A percentile compares a stretch with the other conserved stretches of the same genome.
These are phyloP conservation scores for Carnegiea gigantea DNA, from an alignment of 179 eudicot species.

Conservation along the genomic window DNA sequence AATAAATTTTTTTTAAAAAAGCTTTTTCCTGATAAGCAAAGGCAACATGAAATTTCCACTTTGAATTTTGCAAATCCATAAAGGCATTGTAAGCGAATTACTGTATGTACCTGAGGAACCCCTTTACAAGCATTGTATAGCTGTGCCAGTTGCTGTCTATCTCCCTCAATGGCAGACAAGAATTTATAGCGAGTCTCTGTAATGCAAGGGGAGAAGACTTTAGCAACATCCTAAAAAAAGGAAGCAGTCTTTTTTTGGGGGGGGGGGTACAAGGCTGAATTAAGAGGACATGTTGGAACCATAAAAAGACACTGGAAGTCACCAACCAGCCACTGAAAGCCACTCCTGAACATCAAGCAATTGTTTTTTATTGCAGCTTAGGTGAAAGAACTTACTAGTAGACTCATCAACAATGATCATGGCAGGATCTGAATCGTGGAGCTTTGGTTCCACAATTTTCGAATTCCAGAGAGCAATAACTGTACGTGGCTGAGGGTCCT, in stretches of 20 bases:
- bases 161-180: slow-evolving; percentile 63
- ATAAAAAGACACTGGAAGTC: background rate
- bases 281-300: background rate
- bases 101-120: slow-evolving; percentile 67
- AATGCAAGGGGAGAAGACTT: slow-evolving; percentile 9
- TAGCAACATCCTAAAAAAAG: slow-evolving; percentile 1
- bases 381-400: slow-evolving; percentile 41
- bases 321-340: background rate
- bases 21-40: too few species aligned
- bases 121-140: slow-evolving; percentile 93
- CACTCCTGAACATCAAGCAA: background rate
- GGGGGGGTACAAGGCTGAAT: background rate
- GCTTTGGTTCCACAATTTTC: slow-evolving; percentile 75
- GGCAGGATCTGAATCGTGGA: slow-evolving; percentile 68
- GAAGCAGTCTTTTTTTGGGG: too few species aligned
- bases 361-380: background rate
- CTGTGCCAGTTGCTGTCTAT: slow-evolving; percentile 61
- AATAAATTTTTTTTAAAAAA: too few species aligned
- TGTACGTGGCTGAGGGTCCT: slow-evolving; percentile 86
- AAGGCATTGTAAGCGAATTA: background rate
- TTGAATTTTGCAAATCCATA: background rate
- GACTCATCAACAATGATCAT: slow-evolving; percentile 60
- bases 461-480: slow-evolving; percentile 81
- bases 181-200: slow-evolving; percentile 75
- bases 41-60: background rate